Evolutionary conservation across 805 yeast genomes (phyloP), one percentile per base, ranked within the genome.

Genomic region (Jamesozyma gamospora): DNA sequence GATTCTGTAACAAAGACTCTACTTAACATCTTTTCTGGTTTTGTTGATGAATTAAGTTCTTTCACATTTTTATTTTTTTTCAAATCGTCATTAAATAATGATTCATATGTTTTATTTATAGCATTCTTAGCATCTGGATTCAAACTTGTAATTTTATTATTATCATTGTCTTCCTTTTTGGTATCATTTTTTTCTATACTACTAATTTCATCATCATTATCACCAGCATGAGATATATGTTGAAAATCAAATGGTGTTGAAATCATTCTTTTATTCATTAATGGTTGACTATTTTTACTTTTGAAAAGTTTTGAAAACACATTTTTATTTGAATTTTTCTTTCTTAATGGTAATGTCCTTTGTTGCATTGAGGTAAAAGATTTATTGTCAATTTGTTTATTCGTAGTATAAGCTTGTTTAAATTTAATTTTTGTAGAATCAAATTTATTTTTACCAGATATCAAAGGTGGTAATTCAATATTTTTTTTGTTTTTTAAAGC

Each of bases 211-310:
- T 36, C 40, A 3, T 11, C 17, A 6, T 48, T 47, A 13, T 55
- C 52, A 37, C 63, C 64, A 7, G 67, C 61, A 41, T 66, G 70
- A 8, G 66, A 61, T 16, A 66, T 62, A 47, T 66, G 70, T 15
- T 59, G 63, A 43, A 66, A 66, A 3, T 49, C 63, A 41, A 56
- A 66, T 2, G 70, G 70, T 2, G 63, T 57, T 1, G 68, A 63
- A 11, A 65, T 65, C 15, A 16, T 11, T 19, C 41, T 37, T 8
- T 29, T 34, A 25, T 28, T 39, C n/a, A 29, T 28, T 2, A 35
- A n/a, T n/a, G 31, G 4, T 16, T 32, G 19, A 12, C 39, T 32
- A 16, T 51, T 45, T 26, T 47, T 51, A 25, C 49, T 50, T 42
- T 53, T 58, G 42, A 64, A 63, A 18, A 60, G 46, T n/a, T 48